Evolutionary conservation across 2,329 filamentous ascomycete species (phyloP).

Genomic region (Colletotrichum sp.): DNA sequence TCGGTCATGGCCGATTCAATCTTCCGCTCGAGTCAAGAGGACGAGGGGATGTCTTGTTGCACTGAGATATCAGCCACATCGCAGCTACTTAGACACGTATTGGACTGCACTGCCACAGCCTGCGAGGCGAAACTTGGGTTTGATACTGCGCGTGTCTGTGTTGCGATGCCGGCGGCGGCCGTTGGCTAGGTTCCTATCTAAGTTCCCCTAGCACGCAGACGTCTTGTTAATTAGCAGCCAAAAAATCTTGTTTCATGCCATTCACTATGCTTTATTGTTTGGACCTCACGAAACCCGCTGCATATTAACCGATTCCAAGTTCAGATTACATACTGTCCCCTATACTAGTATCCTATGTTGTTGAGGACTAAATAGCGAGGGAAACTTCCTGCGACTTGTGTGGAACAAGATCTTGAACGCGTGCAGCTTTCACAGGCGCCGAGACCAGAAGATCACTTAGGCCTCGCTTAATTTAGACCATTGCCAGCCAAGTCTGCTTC

Average conservation of each 20-base stretch:
- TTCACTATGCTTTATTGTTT: neutral
- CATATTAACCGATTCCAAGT: neutral
- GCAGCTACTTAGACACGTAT: neutral
- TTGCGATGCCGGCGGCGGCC: neutral
- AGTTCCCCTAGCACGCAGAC: neutral
- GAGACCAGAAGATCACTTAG: neutral
- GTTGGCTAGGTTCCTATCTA: neutral
- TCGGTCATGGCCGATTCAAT: neutral
- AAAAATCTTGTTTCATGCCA: neutral
- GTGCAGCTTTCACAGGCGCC: neutral
- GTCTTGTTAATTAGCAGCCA: neutral
- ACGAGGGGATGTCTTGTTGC: neutral
- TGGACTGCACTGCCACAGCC: neutral
- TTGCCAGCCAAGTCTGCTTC: neutral
- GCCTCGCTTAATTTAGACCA: neutral
- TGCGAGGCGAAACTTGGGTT: neutral
- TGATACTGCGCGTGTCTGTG: neutral
- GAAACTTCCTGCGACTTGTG: neutral
- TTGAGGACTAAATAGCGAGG: neutral
- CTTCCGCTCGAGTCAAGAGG: neutral
- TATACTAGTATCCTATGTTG: neutral
- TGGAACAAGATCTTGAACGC: neutral
- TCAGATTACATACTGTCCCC: neutral
- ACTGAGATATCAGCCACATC: neutral
- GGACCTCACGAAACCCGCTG: neutral